Evolutionary conservation across 1,284 basidiomycete genomes (phyloP), one percentile per base, ranked within the genome.

Genomic region (Microbotryum silenes-acaulis): DNA sequence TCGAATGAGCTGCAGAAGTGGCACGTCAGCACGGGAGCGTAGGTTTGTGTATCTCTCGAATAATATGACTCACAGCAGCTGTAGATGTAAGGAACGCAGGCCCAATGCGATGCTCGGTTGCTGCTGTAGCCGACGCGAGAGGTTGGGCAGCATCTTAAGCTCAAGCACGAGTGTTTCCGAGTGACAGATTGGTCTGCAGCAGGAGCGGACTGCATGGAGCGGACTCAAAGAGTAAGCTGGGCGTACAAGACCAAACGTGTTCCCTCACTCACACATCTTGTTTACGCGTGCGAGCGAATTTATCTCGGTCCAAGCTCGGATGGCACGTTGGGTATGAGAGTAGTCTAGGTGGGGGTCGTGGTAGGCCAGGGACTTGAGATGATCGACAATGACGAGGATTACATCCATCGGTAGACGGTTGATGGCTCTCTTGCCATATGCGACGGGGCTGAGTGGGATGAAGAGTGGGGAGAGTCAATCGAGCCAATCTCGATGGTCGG

Each of bases 341-440:
- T 53, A 9, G 9, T 29, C 33, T 5, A 33, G 14, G 51, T n/a
- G 18, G 23, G 25, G n/a, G n/a, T 23, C 21, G 21, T n/a, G 14
- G 31, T 2, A 12, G 49, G 42, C 51, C 4, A 61, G 18, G 18
- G 21, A 25, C 14, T 52, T 44, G 6, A 65, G 57, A 14, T 65
- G 49, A 4, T 31, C 21, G 16, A 65, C n/a, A 47, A 65, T 51
- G 46, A 65, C 54, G 47, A 46, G 25, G 47, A 65, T 21, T 1
- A 65, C 21, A 48, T 65, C 63, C 29, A 42, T 56, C 4, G 63
- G 63, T 6, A 65, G 57, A 16, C 31, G 29, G 23, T 21, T 44
- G 52, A 42, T 18, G 16, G 37, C 37, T 42, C 37, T 42, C 37
- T 42, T 42, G 3, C 16, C 37, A 42, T 42, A 42, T 42, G 10